A percentile compares a stretch with the other conserved stretches of the same genome.
phyloP scores from a whole-genome alignment of 208 protist species.

The Porcisia deanei region DNA sequence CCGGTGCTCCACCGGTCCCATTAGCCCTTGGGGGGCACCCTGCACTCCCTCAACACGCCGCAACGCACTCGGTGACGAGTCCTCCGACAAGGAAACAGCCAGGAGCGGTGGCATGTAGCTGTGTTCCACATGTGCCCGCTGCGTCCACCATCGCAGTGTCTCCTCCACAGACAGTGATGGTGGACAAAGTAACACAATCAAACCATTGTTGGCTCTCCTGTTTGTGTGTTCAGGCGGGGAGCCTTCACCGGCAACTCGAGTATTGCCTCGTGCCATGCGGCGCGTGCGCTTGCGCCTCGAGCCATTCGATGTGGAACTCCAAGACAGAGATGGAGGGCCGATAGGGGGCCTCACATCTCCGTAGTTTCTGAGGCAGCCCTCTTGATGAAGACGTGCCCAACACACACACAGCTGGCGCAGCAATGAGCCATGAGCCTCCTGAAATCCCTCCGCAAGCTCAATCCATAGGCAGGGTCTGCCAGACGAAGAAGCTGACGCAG shows the following conservation, averaged over 20 bases:
- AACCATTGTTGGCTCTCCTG: background rate
- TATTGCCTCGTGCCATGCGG: background rate
- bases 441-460: constrained; percentile 15
- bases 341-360: background rate
- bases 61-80: background rate
- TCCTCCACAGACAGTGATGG: constrained; percentile 25
- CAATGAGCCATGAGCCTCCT: constrained; percentile 15
- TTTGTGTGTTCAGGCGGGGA: background rate
- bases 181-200: constrained; percentile 44
- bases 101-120: constrained; percentile 64
- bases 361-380: background rate
- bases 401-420: constrained; percentile 31
- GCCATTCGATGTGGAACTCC: constrained; percentile 12
- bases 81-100: constrained; percentile 34
- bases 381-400: constrained; percentile 25
- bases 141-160: constrained; percentile 58
- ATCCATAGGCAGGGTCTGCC: constrained; percentile 23
- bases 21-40: background rate
- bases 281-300: constrained; percentile 2
- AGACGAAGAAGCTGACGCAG: background rate
- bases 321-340: background rate
- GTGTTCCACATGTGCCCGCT: constrained; percentile 59
- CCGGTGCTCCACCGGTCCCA: background rate
- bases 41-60: background rate
- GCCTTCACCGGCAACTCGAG: background rate